Conservation (phyloP, 805 yeast genomes). For the Kuraishia cidri region DNA sequence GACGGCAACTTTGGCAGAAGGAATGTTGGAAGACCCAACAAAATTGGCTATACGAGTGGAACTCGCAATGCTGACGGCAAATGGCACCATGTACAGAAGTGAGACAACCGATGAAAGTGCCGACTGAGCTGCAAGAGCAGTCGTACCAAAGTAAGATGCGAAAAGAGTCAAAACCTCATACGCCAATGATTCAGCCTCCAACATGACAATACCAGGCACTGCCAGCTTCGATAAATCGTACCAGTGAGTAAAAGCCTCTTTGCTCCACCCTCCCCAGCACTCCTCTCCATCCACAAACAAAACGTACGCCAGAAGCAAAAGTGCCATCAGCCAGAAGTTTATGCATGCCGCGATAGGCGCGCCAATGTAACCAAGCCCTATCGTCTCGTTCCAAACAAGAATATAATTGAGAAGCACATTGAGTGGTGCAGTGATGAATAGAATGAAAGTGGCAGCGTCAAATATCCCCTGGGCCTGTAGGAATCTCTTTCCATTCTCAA, state of each 20-base stretch:
- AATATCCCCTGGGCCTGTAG: constrained; percentile 74
- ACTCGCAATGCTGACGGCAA: constrained; percentile 46
- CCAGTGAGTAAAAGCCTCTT: constrained; percentile 24
- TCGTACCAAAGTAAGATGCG: constrained; percentile 43
- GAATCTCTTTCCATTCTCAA: constrained; percentile 65
- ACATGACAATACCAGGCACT: constrained; percentile 43
- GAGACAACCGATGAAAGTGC: constrained; percentile 44
- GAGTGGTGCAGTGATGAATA: constrained; percentile 62
- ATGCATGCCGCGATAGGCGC: constrained; percentile 70
- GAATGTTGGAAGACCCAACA: constrained; percentile 32
- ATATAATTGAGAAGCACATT: constrained; percentile 59
- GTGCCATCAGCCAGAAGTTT: constrained; percentile 64
- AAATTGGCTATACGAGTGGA: constrained; percentile 48
- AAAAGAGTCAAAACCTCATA: constrained; percentile 47
- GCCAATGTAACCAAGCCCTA: constrained; percentile 56
- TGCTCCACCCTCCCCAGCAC: constrained; percentile 62
- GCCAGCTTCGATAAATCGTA: constrained; percentile 33
- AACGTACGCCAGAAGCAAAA: constrained; percentile 45
- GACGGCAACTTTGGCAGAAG: constrained; percentile 29
- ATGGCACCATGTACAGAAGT: constrained; percentile 45
- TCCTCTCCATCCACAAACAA: constrained; percentile 49
- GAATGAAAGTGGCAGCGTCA: constrained; percentile 68
- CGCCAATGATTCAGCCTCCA: constrained; percentile 48
- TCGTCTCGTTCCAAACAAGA: constrained; percentile 47
- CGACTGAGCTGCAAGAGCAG: constrained; percentile 47